Evolutionary conservation across 768 basidiomycete species (phyloP).

Genomic region (Serendipita vermifera): DNA sequence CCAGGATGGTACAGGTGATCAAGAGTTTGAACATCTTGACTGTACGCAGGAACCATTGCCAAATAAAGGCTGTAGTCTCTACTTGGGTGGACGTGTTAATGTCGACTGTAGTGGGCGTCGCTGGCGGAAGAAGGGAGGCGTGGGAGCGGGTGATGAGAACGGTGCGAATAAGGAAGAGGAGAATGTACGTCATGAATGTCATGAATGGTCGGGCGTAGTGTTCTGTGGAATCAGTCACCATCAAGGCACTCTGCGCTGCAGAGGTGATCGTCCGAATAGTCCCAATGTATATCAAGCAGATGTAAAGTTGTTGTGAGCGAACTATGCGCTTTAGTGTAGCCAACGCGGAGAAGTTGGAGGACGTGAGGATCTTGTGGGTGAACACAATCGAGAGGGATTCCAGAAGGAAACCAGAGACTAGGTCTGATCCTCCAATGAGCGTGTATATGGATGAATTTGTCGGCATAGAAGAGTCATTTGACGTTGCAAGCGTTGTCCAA

Average conservation of each 20-base stretch:
- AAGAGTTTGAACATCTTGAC: neutral
- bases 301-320: neutral
- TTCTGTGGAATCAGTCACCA: neutral
- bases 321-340: neutral
- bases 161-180: neutral
- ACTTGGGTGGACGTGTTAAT: too few relatives aligned
- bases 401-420: neutral
- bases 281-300: neutral
- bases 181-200: neutral
- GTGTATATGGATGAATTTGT: neutral
- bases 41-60: neutral
- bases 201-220: neutral
- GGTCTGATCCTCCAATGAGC: neutral
- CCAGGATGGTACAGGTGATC: neutral
- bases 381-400: neutral
- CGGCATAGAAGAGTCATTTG: too few relatives aligned
- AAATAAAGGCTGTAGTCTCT: too few relatives aligned
- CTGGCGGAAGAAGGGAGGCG: neutral
- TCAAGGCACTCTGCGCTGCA: neutral
- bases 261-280: neutral
- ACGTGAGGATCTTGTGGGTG: slow-evolving; percentile 1
- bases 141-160: neutral
- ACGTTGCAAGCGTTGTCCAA: too few relatives aligned
- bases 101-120: neutral
- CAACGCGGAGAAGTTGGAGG: neutral